Conservation (phyloP, 2,329 filamentous ascomycete species). For the Blastomyces parvus region DNA sequence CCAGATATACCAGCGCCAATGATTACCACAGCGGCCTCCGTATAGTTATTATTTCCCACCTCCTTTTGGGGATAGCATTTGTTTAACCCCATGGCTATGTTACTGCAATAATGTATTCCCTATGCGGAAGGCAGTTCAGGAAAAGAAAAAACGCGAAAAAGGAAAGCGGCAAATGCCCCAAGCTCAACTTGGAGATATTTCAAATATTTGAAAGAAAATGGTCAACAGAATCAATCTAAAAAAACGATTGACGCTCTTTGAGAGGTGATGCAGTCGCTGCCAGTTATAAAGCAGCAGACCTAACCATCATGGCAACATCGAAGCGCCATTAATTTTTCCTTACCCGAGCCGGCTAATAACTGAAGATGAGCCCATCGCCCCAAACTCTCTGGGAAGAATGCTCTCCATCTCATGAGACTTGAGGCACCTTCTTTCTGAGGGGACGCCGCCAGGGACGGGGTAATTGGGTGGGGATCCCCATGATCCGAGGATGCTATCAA, state of each 20-base stretch:
- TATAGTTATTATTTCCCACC: conserved; percentile 41
- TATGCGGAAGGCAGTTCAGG: neutral
- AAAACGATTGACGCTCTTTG: neutral
- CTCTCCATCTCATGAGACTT: neutral
- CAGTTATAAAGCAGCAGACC: neutral
- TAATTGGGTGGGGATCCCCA: neutral
- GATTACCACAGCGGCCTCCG: conserved; percentile 47
- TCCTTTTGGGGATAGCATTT: conserved; percentile 4
- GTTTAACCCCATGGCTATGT: neutral
- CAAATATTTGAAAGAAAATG: neutral
- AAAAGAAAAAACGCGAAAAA: neutral
- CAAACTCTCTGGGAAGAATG: neutral
- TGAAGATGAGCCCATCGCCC: neutral
- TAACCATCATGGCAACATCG: neutral
- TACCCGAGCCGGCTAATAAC: neutral
- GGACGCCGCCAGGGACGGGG: neutral
- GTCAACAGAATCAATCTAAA: neutral
- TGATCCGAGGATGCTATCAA: neutral
- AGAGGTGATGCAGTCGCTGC: neutral
- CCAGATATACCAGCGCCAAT: conserved; percentile 49
- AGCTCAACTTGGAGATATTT: neutral
- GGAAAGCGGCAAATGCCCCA: neutral
- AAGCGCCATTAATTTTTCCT: neutral
- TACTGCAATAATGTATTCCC: neutral
- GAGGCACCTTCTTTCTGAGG: neutral